A percentile compares a stretch with the other conserved stretches of the same genome.
These are phyloP conservation scores for Tetrahymena elliotti DNA, from an alignment of 73 alveolate species.

Conservation along the genomic window DNA sequence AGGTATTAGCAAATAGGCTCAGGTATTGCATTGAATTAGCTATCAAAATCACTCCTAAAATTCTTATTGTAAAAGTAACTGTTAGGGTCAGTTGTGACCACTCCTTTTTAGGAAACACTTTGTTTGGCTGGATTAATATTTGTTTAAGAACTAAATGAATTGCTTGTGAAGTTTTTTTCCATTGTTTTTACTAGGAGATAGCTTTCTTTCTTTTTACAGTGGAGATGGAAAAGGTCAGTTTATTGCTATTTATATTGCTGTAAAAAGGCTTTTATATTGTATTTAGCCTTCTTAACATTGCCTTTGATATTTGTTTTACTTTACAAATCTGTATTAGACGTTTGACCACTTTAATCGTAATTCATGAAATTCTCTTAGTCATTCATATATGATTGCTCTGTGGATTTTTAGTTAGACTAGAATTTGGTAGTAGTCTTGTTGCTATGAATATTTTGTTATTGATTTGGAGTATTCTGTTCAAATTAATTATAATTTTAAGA, in stretches of 20 bases:
- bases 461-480: not conserved
- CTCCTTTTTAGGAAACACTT: not conserved
- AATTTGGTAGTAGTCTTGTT: not conserved
- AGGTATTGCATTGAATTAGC: not conserved
- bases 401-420: not conserved
- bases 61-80: not conserved
- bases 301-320: not conserved
- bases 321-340: not conserved
- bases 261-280: not conserved
- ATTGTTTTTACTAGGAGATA: not conserved
- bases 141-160: not conserved
- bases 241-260: not conserved
- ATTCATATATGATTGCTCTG: not conserved
- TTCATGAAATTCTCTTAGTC: not conserved
- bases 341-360: not conserved
- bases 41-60: not conserved
- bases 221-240: not conserved
- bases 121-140: not conserved
- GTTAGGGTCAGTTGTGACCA: not conserved
- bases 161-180: not conserved
- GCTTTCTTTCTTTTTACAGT: not conserved
- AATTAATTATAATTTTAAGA: not conserved
- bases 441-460: too few species aligned
- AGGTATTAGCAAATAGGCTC: not conserved
- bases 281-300: not conserved